phyloP scores from a whole-genome alignment of 495 filamentous ascomycete genomes.

The Talaromyces proteolyticus region DNA sequence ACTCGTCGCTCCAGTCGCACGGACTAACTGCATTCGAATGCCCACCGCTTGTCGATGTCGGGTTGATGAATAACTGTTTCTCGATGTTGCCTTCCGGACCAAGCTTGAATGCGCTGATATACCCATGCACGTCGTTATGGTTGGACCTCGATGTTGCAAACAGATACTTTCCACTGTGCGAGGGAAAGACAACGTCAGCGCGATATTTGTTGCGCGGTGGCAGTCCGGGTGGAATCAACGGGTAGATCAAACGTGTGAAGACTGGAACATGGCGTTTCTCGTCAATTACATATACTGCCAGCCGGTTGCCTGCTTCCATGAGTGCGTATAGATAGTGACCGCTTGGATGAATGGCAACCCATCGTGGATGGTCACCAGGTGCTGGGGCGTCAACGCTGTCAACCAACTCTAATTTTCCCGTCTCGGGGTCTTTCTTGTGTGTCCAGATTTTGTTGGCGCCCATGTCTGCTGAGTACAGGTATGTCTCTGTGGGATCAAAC shows the following conservation, averaged over 20 bases:
- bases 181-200: conserved; percentile 68
- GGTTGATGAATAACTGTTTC: conserved; percentile 70
- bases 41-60: conserved; percentile 77
- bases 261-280: conserved; percentile 68
- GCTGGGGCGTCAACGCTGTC: conserved; percentile 66
- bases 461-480: conserved; percentile 82
- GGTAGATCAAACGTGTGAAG: conserved; percentile 72
- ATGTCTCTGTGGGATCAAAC: conserved; percentile 77
- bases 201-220: conserved; percentile 55
- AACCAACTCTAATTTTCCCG: conserved; percentile 59
- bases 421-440: conserved; percentile 60
- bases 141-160: conserved; percentile 80
- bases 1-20: conserved; percentile 77
- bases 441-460: conserved; percentile 82
- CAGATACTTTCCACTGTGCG: conserved; percentile 59
- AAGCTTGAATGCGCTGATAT: conserved; percentile 71
- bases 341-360: conserved; percentile 73
- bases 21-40: conserved; percentile 80
- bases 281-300: conserved; percentile 77
- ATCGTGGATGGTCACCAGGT: conserved; percentile 70
- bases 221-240: conserved; percentile 65
- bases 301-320: conserved; percentile 78
- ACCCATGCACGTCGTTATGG: conserved; percentile 67
- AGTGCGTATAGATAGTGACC: conserved; percentile 76
- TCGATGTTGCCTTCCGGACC: conserved; percentile 65